Conservation (phyloP, 352 stramenopile species). For the Phytophthora hybrid region DNA sequence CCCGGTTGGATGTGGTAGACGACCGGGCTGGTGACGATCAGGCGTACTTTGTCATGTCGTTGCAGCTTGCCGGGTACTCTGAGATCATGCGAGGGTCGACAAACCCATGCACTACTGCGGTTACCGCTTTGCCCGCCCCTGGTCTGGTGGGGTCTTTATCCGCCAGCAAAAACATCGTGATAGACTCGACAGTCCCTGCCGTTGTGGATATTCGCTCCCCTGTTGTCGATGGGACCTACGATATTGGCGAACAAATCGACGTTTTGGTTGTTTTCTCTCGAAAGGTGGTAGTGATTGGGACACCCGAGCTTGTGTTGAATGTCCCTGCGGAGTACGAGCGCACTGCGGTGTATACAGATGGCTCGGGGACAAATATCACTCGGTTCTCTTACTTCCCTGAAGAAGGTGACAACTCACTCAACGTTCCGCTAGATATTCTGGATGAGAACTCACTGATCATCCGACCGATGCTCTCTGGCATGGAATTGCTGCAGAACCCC, state of each 20-base stretch:
- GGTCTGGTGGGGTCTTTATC: conserved; percentile 59
- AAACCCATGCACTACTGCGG: conserved; percentile 48
- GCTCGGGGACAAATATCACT: conserved; percentile 54
- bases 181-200: conserved; percentile 58
- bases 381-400: conserved; percentile 61
- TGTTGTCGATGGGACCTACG: conserved; percentile 66
- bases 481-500: conserved; percentile 34
- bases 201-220: conserved; percentile 55
- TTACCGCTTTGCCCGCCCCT: conserved; percentile 55
- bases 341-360: conserved; percentile 59
- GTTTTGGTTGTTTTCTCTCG: conserved; percentile 68
- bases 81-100: conserved; percentile 65
- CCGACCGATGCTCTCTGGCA: conserved; percentile 40
- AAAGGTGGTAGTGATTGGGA: conserved; percentile 51
- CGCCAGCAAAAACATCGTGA: conserved; percentile 39
- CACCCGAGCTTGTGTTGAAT: conserved; percentile 64
- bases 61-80: conserved; percentile 41
- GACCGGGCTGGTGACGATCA: conserved; percentile 46
- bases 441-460: conserved; percentile 57
- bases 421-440: conserved; percentile 51
- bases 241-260: conserved; percentile 60
- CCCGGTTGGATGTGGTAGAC: conserved; percentile 57
- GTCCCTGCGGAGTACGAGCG: conserved; percentile 41
- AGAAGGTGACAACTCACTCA: conserved; percentile 53
- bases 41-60: conserved; percentile 60